These are phyloP conservation scores for Rhodofomes roseus DNA, from an alignment of 1,284 basidiomycete species.

Conservation along the genomic window DNA sequence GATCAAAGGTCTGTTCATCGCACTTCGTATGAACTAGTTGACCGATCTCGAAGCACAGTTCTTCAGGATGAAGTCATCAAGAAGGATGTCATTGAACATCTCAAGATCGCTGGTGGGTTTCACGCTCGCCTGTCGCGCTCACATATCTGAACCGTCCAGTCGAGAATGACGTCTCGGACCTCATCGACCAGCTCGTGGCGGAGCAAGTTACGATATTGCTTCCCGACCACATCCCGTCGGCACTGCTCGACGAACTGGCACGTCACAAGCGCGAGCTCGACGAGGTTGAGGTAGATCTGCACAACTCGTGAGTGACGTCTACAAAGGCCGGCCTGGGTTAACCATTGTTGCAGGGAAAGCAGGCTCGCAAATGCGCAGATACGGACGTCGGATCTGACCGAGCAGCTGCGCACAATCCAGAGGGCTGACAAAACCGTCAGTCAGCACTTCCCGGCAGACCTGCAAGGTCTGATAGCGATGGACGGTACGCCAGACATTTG, in stretches of 20 bases:
- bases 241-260: constrained; percentile 45
- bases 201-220: constrained; percentile 42
- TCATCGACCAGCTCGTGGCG: constrained; percentile 26
- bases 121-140: neutral
- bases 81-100: constrained; percentile 38
- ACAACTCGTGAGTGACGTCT: constrained; percentile 49
- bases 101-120: constrained; percentile 40
- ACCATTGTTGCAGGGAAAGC: constrained; percentile 41
- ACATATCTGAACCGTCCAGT: constrained; percentile 26
- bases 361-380: constrained; percentile 47
- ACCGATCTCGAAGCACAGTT: constrained; percentile 24
- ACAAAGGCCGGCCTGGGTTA: too few species aligned
- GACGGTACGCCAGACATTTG: constrained; percentile 33
- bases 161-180: constrained; percentile 36
- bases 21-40: neutral
- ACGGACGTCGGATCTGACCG: constrained; percentile 35
- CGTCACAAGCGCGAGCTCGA: constrained; percentile 44
- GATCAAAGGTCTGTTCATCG: constrained; percentile 37
- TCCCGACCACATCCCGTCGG: constrained; percentile 39
- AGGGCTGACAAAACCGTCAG: constrained; percentile 42
- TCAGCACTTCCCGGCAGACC: constrained; percentile 40
- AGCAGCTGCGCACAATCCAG: constrained; percentile 41
- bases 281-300: constrained; percentile 22
- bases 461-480: constrained; percentile 41
- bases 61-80: constrained; percentile 44